These are phyloP conservation scores for Nitzschia putrida DNA, from an alignment of 108 stramenopile species.

Conservation along the genomic window DNA sequence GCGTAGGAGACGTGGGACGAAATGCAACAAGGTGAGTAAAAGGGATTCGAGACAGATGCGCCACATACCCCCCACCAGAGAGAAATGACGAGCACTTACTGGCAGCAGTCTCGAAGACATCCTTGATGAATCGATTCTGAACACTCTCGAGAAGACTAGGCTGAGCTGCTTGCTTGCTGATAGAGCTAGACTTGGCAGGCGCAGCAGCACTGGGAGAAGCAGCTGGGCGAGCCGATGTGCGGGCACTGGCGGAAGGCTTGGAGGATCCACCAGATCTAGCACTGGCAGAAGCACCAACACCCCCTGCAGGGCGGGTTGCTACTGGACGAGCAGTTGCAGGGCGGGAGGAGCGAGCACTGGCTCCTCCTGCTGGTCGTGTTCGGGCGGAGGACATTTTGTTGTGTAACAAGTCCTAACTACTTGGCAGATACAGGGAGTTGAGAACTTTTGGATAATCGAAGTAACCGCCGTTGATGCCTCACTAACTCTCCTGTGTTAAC, in stretches of 20 bases:
- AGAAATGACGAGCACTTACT: constrained; percentile 31
- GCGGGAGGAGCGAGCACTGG: too few relatives aligned
- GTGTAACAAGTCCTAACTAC: too few relatives aligned
- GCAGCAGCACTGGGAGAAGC: not conserved
- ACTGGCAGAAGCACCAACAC: constrained; percentile 3
- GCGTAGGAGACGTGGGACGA: constrained; percentile 2
- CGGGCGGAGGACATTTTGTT: constrained; percentile 20
- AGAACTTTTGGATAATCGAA: too few relatives aligned
- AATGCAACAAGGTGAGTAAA: too few relatives aligned
- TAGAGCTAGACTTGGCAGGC: not conserved
- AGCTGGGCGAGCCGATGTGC: not conserved
- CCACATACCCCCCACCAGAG: too few relatives aligned
- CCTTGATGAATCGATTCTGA: constrained; percentile 48
- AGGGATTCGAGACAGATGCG: too few relatives aligned
- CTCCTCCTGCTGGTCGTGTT: not conserved
- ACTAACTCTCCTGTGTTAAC: too few relatives aligned
- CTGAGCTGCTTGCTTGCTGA: constrained; percentile 17
- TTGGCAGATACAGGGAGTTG: too few relatives aligned
- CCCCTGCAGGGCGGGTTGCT: not conserved
- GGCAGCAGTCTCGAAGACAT: constrained; percentile 49
- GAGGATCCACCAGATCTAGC: not conserved
- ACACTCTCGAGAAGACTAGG: constrained; percentile 45
- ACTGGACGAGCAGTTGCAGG: too few relatives aligned
- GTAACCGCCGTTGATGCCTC: too few relatives aligned
- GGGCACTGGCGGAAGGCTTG: not conserved